Evolutionary conservation across 2,329 filamentous ascomycete genomes (phyloP), one percentile per base, ranked within the genome.

Genomic region (Monosporascus sp.): DNA sequence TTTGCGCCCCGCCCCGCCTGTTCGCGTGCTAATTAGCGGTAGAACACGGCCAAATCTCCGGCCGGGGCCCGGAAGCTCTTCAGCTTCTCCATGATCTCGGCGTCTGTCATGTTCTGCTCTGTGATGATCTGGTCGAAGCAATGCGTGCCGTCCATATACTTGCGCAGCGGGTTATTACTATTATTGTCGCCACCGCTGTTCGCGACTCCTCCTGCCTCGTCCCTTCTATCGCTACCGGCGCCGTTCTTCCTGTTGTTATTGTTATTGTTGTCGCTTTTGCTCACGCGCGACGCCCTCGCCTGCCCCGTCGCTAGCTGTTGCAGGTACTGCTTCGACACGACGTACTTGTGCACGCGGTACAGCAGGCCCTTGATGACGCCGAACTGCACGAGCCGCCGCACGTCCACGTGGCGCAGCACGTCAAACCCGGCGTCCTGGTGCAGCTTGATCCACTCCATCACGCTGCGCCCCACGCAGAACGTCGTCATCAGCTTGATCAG

Each of bases 321-420:
- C 22, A 87, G 70, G 60, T 84, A 82, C 66, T 83, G 80, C 63
- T 83, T 83, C 4, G 80, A 84, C 1, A 95, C 82, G 27, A 90
- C 88, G 67, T 95, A 95, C 68, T 94, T 95, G 73, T 97, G 90
- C 41, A 97, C 87, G 37, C 94, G 84, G 70, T 97, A 97, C 24
- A 99, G 73, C 60, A 95, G 89, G 17, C 93, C 92, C 72, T 97
- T 97, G 69, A 97, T 96, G 54, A 97, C 82, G 53, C 93, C 94
- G 65, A 97, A 99, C 54, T 96, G 95, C 58, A 97, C 90, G 58
- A 99, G 86, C 27, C 94, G 86, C 14, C 94, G 84, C 52, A 97
- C 84, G 68, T 99, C 94, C 53, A 99, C 84, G 64, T 87, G 86
- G 14, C 80, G 76, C 8, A 97, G 78, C 39, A 88, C 78, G 54